Conservation (phyloP, 805 yeast species). For the Hagleromyces aurorensis region DNA sequence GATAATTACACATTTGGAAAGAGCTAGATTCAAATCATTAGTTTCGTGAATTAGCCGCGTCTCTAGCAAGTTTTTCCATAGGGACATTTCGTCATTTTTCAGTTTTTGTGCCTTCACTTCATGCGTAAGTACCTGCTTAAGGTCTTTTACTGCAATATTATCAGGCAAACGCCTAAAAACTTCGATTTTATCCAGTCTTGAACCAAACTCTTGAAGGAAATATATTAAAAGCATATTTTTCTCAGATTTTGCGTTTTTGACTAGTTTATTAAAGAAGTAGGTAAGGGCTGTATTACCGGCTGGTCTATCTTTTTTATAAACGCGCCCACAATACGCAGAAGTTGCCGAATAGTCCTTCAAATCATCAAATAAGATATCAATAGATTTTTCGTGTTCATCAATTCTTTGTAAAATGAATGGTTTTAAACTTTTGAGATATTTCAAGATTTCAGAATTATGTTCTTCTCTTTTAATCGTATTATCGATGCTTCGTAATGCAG, state of each 20-base stretch:
- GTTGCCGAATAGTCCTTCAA: conserved; percentile 52
- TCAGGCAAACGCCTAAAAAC: conserved; percentile 46
- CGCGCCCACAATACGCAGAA: conserved; percentile 47
- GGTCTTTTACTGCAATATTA: conserved; percentile 35
- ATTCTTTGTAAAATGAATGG: conserved; percentile 52
- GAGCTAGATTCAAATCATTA: conserved; percentile 35
- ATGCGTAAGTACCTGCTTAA: conserved; percentile 39
- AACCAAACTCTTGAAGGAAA: conserved; percentile 24
- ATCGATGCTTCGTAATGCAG: conserved; percentile 20
- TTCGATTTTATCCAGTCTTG: conserved; percentile 16
- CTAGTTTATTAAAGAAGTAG: conserved; percentile 32
- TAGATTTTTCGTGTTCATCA: conserved; percentile 53
- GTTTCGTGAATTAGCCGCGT: conserved; percentile 43
- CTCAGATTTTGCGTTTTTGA: conserved; percentile 26
- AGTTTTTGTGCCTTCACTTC: conserved; percentile 38
- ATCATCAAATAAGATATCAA: conserved; percentile 52
- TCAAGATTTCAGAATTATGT: too few species aligned
- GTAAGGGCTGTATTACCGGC: conserved; percentile 38
- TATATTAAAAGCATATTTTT: conserved; percentile 16
- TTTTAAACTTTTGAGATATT: conserved; percentile 25
- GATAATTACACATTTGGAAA: conserved; percentile 32
- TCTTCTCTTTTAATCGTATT: conserved; percentile 2
- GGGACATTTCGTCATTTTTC: conserved; percentile 32
- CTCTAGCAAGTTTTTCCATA: conserved; percentile 44
- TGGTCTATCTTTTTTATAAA: conserved; percentile 34